phyloP scores from a whole-genome alignment of 805 yeast genomes.

The Candida sakaeoensis region DNA sequence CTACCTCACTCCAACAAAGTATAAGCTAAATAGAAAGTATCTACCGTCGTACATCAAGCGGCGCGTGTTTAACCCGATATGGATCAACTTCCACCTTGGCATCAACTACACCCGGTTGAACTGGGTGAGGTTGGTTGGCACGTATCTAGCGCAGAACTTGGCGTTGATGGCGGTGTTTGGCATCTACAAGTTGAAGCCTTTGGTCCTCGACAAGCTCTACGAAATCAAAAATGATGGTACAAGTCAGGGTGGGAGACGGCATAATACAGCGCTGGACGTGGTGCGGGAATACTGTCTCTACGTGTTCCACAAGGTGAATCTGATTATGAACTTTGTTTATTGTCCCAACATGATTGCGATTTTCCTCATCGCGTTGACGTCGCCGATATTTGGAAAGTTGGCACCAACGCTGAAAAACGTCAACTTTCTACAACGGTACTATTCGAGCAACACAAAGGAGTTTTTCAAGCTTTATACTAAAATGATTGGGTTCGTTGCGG shows the following conservation, averaged over 20 bases:
- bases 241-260: no score
- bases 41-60: conserved; percentile 29
- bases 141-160: conserved; percentile 26
- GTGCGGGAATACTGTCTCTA: conserved; percentile 16
- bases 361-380: conserved; percentile 29
- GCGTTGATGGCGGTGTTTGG: conserved; percentile 18
- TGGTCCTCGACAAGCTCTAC: conserved; percentile 21
- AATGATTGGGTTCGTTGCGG: conserved; percentile 31
- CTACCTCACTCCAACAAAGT: conserved; percentile 37
- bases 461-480: conserved; percentile 34
- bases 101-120: conserved; percentile 20
- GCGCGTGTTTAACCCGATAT: conserved; percentile 35
- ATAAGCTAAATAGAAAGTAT: conserved; percentile 33
- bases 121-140: conserved; percentile 25
- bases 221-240: conserved; percentile 16
- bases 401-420: conserved; percentile 2
- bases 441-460: conserved; percentile 19
- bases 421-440: conserved; percentile 6
- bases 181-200: conserved; percentile 16
- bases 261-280: conserved; percentile 8
- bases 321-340: conserved; percentile 32
- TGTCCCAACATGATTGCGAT: conserved; percentile 35
- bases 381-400: conserved; percentile 23
- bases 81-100: conserved; percentile 36
- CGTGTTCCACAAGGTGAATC: conserved; percentile 24